Base-by-base conservation (phyloP, 257 asterid genomes). In the Schizonepeta tenuifolia region DNA sequence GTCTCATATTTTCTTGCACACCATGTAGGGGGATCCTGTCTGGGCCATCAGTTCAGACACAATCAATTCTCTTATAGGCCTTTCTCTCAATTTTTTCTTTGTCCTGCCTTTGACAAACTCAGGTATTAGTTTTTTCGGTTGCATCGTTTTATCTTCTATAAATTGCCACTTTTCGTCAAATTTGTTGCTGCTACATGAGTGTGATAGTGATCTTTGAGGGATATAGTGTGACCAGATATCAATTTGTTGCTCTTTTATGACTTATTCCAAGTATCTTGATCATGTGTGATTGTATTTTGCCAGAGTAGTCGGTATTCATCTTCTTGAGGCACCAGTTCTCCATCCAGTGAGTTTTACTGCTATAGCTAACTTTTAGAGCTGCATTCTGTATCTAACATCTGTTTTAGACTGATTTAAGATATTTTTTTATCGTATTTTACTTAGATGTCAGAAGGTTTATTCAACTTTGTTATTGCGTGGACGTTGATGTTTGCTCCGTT, bases 391-490 rank as follows among this genome's bases (percentile, higher is more conserved):
- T 41, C 57, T 40, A 10, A 15, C 56, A 26, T 28, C 6, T 51
- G 55, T 10, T 53, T 73, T 76, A 50, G 26, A 35, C 80, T 80
- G 66, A 69, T 56, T 36, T 61, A 9, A 54, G 9, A 76, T 68
- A 58, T 47, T 78, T 47, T 78, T 3, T 35, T 61, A 4, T 71
- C 67, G 49, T 64, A 57, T 76, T 22, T 72, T 65, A 33, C 56
- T 38, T 84, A 91, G 98, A 87, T 91, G 87, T 90, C 97, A 46
- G 99, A 94, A 83, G 99, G 98, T 61, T 81, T 94, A 69, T 94
- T 94, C 89, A 90, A 91, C 89, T 90, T 94, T 73, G 99, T 94
- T 12, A 79, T 94, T 60, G 99, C 88, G 53, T 94, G 99, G 99
- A 94, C 98, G 22, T 80, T 88, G 73, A 78, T 90, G 87, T 92